Base-by-base conservation (phyloP, 2,329 filamentous ascomycete species). In the Macrophomina pseudophaseolina region DNA sequence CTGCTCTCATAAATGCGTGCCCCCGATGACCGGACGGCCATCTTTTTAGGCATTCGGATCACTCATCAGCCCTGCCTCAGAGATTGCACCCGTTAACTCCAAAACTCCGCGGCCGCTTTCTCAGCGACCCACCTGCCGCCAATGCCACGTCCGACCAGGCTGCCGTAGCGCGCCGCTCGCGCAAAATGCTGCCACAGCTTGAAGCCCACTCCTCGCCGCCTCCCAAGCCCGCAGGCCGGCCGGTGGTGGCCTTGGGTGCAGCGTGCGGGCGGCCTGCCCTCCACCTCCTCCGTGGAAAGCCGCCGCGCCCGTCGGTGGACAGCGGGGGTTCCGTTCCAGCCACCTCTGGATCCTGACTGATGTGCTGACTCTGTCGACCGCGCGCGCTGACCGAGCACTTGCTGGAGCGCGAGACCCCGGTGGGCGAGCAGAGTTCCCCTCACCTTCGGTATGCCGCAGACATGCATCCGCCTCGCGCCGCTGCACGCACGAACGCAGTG, bases 41-140 rank as follows among this genome's bases (percentile, higher is more conserved):
- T 38, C 9, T 44, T 23, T 58, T 59, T 59, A 59, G 23, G n/a
- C 35, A 44, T 44, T 42, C n/a, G 62, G 35, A 65, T 65, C 62
- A 65, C 51, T 65, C 62, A 65, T 65, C 62, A 18, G 48, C 60
- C 48, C 35, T 35, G 14, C 32, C 62, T 38, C 40, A 54, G 51
- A 52, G n/a, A 49, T 65, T 65, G 63, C 52, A 54, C 16, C 63
- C 63, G 63, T 65, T 65, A 65, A 65, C 63, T 65, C 63, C 63
- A 65, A 65, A 65, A 65, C 14, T 65, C 63, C 63, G 63, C 63
- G 52, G 51, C 23, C 52, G 51, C 58, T 62, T 35, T 23, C 30
- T 35, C 28, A 62, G 58, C 51, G 63, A 56, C 63, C 63, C 63
- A 58, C 51, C 7, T 18, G 42, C 9, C 49, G 16, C 23, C 48